Evolutionary conservation across 2,329 filamentous ascomycete species (phyloP).

Genomic region (Gremmenia infestans): DNA sequence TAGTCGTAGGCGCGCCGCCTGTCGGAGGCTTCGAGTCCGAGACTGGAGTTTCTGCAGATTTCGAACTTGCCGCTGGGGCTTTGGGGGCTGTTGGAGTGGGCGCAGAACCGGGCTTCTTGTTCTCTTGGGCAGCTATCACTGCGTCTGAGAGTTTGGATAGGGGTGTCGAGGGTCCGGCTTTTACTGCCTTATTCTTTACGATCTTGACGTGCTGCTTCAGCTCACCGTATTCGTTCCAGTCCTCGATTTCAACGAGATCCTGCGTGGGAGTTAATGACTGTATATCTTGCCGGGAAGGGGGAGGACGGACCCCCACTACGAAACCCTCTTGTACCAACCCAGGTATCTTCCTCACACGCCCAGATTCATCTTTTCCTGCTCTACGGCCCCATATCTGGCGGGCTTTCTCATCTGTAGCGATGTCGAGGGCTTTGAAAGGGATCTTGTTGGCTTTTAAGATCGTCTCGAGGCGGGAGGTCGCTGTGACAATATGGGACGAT

Average conservation of each 20-base stretch:
- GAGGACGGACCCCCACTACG: constrained; percentile 70
- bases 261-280: constrained; percentile 35
- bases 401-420: constrained; percentile 84
- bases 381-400: constrained; percentile 84
- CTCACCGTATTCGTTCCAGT: constrained; percentile 99
- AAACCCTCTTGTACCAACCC: constrained; percentile 81
- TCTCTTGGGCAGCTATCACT: constrained; percentile 25
- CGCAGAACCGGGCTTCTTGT: constrained; percentile 28
- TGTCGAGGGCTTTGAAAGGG: constrained; percentile 87
- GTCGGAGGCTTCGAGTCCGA: constrained; percentile 7
- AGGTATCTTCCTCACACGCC: constrained; percentile 71
- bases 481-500: constrained; percentile 93
- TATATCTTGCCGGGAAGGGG: neutral
- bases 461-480: constrained; percentile 90
- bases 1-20: constrained; percentile 25
- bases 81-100: constrained; percentile 16
- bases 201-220: constrained; percentile 78
- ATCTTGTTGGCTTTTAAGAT: constrained; percentile 94
- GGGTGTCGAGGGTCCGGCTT: constrained; percentile 26
- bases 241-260: constrained; percentile 92
- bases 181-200: constrained; percentile 32
- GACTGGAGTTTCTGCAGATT: constrained; percentile 5
- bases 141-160: constrained; percentile 27
- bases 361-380: constrained; percentile 62
- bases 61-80: constrained; percentile 12